Evolutionary conservation across 306 rosid species (phyloP).

Genomic region (Alnus rubra): DNA sequence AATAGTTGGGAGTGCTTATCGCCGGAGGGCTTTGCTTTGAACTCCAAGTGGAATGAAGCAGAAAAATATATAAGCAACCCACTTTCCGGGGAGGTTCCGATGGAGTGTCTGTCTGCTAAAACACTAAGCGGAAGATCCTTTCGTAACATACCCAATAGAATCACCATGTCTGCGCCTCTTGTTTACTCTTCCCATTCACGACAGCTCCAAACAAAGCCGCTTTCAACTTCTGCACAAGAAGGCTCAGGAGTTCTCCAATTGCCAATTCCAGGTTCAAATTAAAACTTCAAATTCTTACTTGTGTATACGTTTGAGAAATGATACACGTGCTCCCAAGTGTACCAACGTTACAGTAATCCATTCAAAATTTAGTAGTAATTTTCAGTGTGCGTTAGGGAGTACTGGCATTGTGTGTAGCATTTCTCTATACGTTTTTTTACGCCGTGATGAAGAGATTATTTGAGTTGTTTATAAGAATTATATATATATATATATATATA

Average conservation of each 20-base stretch:
- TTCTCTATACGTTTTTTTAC: neutral
- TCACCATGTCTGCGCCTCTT: constrained; percentile 73
- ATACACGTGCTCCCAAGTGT: too few relatives aligned
- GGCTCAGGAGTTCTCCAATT: constrained; percentile 41
- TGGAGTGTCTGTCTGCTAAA: constrained; percentile 94
- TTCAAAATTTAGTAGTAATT: too few relatives aligned
- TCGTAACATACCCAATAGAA: constrained; percentile 53
- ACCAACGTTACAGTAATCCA: too few relatives aligned
- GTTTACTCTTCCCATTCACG: constrained; percentile 50
- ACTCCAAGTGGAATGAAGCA: constrained; percentile 97
- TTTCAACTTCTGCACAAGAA: constrained; percentile 40
- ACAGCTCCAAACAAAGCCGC: constrained; percentile 51
- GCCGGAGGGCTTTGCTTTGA: constrained; percentile 87
- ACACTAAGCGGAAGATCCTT: constrained; percentile 87
- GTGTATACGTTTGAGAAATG: too few relatives aligned
- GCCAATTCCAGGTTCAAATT: constrained; percentile 62
- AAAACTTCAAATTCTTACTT: neutral
- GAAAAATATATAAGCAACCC: constrained; percentile 95
- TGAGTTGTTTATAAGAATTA: neutral
- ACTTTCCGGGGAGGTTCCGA: constrained; percentile 84
- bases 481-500: neutral
- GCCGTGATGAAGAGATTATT: neutral
- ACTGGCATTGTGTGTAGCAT: too few relatives aligned
- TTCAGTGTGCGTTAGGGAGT: too few relatives aligned
- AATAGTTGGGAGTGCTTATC: constrained; percentile 74